Percentiles rank a stretch among this genome's conserved stretches.
Conservation (phyloP, 305 asterid genomes). For the Striga hermonthica region DNA sequence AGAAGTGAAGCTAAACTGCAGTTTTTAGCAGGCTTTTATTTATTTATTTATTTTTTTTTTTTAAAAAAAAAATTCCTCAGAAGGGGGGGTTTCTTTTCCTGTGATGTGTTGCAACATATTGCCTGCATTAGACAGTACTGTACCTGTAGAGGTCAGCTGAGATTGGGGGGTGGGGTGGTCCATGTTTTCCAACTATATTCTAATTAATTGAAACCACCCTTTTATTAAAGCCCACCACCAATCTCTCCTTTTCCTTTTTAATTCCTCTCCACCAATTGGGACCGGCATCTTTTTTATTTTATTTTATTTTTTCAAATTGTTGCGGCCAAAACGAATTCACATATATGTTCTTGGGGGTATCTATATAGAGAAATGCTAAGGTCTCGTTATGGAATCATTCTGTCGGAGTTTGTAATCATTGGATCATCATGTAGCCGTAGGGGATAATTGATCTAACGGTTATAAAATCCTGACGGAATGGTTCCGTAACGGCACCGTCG, state of each 20-base stretch:
- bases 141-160: slow-evolving; percentile 39
- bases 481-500: no score
- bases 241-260: slow-evolving; percentile 20
- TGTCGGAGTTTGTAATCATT: background rate
- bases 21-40: slow-evolving; percentile 51
- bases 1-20: slow-evolving; percentile 43
- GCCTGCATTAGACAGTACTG: slow-evolving; percentile 36
- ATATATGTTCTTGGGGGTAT: slow-evolving; percentile 27
- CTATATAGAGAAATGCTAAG: no score
- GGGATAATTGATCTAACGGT: no score
- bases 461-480: no score
- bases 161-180: slow-evolving; percentile 67
- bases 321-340: slow-evolving; percentile 34
- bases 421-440: no score
- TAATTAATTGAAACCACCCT: slow-evolving; percentile 41
- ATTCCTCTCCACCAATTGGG: slow-evolving; percentile 30
- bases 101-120: slow-evolving; percentile 37
- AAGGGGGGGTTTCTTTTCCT: slow-evolving; percentile 42
- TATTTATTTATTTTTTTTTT: no score
- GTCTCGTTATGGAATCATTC: no score
- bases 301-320: no score
- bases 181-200: slow-evolving; percentile 47
- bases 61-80: background rate
- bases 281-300: slow-evolving; percentile 34
- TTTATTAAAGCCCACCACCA: slow-evolving; percentile 44